Evolutionary conservation across 108 stramenopile genomes (phyloP).

Genomic region (Skeletonema costatum): DNA sequence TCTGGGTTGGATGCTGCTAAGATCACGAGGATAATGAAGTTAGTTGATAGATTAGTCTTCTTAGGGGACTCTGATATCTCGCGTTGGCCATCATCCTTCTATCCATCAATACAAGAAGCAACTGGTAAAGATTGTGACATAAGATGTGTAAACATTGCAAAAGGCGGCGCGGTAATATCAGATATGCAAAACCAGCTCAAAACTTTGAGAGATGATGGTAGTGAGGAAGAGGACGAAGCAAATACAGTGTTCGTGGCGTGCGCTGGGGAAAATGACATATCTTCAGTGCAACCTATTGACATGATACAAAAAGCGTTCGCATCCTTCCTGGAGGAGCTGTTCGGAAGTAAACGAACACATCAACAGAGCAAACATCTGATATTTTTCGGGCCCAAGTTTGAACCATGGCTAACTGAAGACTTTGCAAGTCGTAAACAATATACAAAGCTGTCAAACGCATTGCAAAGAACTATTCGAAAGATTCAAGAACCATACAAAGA

Average conservation of each 20-base stretch:
- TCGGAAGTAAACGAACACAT: constrained; percentile 12
- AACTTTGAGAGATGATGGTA: not conserved
- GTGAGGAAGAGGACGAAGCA: not conserved
- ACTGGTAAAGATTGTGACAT: not conserved
- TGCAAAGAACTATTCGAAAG: constrained; percentile 48
- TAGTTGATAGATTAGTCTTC: constrained; percentile 22
- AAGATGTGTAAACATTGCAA: constrained; percentile 36
- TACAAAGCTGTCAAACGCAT: constrained; percentile 55
- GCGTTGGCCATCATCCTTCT: constrained; percentile 62
- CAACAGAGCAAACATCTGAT: constrained; percentile 41
- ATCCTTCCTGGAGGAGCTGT: constrained; percentile 34
- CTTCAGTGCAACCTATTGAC: constrained; percentile 47
- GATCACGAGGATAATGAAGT: not conserved
- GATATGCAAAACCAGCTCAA: constrained; percentile 18
- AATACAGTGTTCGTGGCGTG: constrained; percentile 62
- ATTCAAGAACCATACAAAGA: constrained; percentile 8
- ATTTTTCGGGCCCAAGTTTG: constrained; percentile 83
- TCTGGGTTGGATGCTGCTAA: no score
- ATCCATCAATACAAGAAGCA: constrained; percentile 33
- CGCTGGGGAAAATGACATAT: constrained; percentile 84
- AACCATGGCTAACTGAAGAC: constrained; percentile 79
- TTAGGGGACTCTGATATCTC: constrained; percentile 81
- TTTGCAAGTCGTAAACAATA: constrained; percentile 60
- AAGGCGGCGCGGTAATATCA: constrained; percentile 33
- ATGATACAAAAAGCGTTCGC: constrained; percentile 39